Percentiles rank a stretch among this genome's conserved stretches.
Evolutionary conservation across 768 basidiomycete genomes (phyloP).

Genomic region (Naematelia aurantialba): DNA sequence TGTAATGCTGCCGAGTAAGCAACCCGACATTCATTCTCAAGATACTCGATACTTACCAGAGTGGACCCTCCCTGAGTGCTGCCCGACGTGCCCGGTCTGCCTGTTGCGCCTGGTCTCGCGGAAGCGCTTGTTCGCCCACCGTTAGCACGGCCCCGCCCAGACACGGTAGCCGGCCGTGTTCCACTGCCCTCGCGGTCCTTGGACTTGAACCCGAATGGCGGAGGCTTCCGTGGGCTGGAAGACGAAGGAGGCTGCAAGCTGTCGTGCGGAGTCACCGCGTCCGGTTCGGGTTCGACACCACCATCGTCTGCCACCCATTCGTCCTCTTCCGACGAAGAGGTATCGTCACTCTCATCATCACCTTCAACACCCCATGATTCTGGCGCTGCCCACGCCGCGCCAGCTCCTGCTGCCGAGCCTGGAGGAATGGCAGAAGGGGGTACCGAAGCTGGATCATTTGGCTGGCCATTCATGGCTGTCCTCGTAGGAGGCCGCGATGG

Average conservation of each 20-base stretch:
- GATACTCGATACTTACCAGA: constrained; percentile 21
- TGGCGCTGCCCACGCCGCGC: constrained; percentile 55
- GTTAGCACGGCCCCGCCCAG: constrained; percentile 15
- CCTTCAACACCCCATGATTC: constrained; percentile 56
- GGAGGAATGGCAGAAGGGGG: background rate
- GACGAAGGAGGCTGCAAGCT: background rate
- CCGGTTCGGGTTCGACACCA: background rate
- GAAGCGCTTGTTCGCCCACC: constrained; percentile 29
- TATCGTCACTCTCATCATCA: constrained; percentile 34
- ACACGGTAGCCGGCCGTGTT: background rate
- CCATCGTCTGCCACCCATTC: constrained; percentile 10
- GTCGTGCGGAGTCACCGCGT: background rate
- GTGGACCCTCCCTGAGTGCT: constrained; percentile 15
- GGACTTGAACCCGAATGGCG: constrained; percentile 44
- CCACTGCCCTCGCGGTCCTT: background rate
- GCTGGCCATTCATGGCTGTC: background rate
- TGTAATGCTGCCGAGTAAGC: constrained; percentile 53
- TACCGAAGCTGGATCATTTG: background rate
- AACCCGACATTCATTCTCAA: background rate
- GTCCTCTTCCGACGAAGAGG: constrained; percentile 16
- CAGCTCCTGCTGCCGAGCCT: constrained; percentile 19
- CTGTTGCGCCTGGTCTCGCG: constrained; percentile 24
- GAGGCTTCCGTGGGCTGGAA: constrained; percentile 18
- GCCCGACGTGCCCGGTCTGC: constrained; percentile 42
- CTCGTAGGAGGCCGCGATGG: background rate